Evolutionary conservation across 148 eudicot genomes (phyloP).

Genomic region (Nepenthes mirabilis): DNA sequence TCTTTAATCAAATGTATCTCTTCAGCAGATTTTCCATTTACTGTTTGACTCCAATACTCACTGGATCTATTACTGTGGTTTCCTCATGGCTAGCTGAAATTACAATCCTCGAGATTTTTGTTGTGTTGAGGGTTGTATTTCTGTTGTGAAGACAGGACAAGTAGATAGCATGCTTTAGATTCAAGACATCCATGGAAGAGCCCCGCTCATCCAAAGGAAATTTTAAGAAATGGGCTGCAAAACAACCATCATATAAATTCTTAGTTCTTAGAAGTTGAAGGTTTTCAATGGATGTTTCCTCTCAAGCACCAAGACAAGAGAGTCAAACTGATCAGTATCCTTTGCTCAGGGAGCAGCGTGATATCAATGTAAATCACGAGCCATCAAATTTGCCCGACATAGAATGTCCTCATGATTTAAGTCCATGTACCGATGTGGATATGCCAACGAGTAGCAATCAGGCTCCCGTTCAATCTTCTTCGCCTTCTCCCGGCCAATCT

Average conservation of each 20-base stretch:
- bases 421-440: constrained; percentile 15
- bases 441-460: constrained; percentile 23
- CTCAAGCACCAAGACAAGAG: constrained; percentile 32
- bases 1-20: too few relatives aligned
- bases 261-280: not conserved
- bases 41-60: too few relatives aligned
- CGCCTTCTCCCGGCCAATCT: constrained; percentile 19
- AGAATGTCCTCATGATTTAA: constrained; percentile 15
- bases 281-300: constrained; percentile 33
- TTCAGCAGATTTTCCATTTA: too few relatives aligned
- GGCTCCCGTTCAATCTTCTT: constrained; percentile 20
- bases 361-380: constrained; percentile 23
- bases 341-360: constrained; percentile 46
- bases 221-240: not conserved
- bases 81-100: too few relatives aligned
- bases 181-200: too few relatives aligned
- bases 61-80: too few relatives aligned
- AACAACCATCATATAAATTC: not conserved
- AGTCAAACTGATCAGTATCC: constrained; percentile 45
- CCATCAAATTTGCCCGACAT: constrained; percentile 27
- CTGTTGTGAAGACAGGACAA: too few relatives aligned
- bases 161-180: not conserved
- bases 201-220: too few relatives aligned
- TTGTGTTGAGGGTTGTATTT: too few relatives aligned
- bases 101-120: too few relatives aligned